Evolutionary conservation across 139 green algal species (phyloP), one percentile per base, ranked within the genome.

Genomic region (Microglena sp.): DNA sequence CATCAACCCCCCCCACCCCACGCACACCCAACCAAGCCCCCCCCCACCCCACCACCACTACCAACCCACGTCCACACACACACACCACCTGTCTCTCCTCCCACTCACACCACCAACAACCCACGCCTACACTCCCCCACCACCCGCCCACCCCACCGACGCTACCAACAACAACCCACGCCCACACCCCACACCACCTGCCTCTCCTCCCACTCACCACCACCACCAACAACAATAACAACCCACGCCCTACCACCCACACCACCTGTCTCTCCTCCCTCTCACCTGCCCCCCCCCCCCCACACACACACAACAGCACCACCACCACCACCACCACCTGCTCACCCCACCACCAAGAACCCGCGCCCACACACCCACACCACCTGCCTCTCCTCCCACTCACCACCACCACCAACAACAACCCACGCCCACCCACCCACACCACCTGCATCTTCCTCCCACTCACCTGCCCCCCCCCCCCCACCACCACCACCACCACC

Each of bases 51-150:
- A 50, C 8, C n/a, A 50, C 15, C 40, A 50, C 11, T 24, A 62
- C 55, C n/a, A 24, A 62, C 55, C n/a, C 55, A 62, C 55, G 36
- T 28, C 34, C 55, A 62, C 55, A 62, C 55, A 62, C 6, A 62
- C 28, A 62, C 55, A n/a, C n/a, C n/a, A n/a, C n/a, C n/a, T n/a
- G n/a, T n/a, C n/a, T n/a, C n/a, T n/a, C n/a, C n/a, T 18, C 18
- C 11, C 40, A 18, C 40, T 18, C 40, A 50, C 40, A 18, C 40
- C 40, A 11, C 11, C 40, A 18, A 11, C 40, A 11, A 50, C 40
- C 15, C 40, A 62, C 55, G 29, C 55, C 5, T 29, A 62, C 55
- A 50, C 62, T n/a, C 22, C n/a, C 30, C 33, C 26, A 35, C 26
- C 40, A 58, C 21, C 5, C 28, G 43, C 4, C 27, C n/a, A n/a